These are phyloP conservation scores for Venturiaceae sp. DNA, from an alignment of 2,329 filamentous ascomycete species.

Conservation along the genomic window DNA sequence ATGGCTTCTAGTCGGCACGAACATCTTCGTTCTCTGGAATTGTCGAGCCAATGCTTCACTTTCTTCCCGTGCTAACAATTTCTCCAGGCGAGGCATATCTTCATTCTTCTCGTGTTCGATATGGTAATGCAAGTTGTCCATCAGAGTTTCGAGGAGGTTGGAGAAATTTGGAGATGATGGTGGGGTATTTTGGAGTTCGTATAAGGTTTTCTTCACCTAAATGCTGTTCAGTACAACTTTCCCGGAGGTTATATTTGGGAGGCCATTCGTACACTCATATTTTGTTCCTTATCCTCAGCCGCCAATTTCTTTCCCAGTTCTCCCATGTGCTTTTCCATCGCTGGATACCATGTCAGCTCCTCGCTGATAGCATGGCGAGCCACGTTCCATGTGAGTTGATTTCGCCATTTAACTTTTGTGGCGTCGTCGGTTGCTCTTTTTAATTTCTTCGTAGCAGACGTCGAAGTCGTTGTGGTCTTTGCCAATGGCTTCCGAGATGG, in stretches of 20 bases:
- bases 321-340: conserved; percentile 13
- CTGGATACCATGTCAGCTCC: conserved; percentile 12
- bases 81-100: conserved; percentile 15
- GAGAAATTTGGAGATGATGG: conserved; percentile 10
- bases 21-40: conserved; percentile 14
- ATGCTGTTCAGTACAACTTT: no score
- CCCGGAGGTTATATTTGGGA: no score
- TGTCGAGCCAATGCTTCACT: conserved; percentile 11
- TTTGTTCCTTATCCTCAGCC: conserved; percentile 11
- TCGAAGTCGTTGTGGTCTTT: conserved; percentile 13
- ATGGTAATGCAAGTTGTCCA: conserved; percentile 13
- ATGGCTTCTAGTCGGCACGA: conserved; percentile 12
- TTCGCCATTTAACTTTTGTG: conserved; percentile 11
- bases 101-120: conserved; percentile 15
- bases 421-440: conserved; percentile 6
- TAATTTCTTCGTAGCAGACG: conserved; percentile 10
- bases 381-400: conserved; percentile 12
- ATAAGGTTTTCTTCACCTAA: not conserved
- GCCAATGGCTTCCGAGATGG: conserved; percentile 14
- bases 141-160: conserved; percentile 12
- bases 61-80: conserved; percentile 11
- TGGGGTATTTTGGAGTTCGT: not conserved
- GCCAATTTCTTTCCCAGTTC: conserved; percentile 10
- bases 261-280: conserved; percentile 10
- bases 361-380: conserved; percentile 13